A percentile compares a stretch with the other conserved stretches of the same genome.
phyloP scores from a whole-genome alignment of 805 yeast species.

The Kuraishia molischiana region DNA sequence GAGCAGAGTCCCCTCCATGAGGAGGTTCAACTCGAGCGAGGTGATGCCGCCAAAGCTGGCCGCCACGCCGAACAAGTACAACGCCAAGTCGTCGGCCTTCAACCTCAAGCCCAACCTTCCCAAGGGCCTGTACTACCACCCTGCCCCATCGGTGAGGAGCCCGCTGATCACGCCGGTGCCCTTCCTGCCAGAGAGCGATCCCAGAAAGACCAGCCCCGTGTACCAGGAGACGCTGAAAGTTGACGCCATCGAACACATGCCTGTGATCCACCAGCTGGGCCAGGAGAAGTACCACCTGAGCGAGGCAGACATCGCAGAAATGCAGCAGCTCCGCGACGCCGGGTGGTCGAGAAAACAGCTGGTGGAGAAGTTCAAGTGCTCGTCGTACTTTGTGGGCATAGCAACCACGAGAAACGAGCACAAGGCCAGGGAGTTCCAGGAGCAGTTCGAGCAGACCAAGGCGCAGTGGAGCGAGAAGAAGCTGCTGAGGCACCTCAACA shows the following conservation, averaged over 20 bases:
- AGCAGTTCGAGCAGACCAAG: conserved; percentile 12
- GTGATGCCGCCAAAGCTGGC: conserved; percentile 7
- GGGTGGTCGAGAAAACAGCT: conserved; percentile 21
- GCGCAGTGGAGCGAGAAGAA: conserved; percentile 3
- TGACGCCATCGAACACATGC: conserved; percentile 18
- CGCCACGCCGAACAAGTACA: conserved; percentile 24
- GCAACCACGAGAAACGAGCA: conserved; percentile 15
- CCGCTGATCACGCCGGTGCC: conserved; percentile 24
- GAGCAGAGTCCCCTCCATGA: no score
- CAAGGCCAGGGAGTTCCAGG: conserved; percentile 10
- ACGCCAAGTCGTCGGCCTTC: conserved; percentile 24
- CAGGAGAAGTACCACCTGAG: conserved; percentile 18
- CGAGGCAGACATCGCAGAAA: conserved; percentile 13
- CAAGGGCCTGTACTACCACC: conserved; percentile 22
- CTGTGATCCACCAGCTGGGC: conserved; percentile 12
- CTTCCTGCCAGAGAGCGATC: conserved; percentile 21
- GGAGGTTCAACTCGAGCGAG: not conserved
- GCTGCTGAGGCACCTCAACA: conserved; percentile 7
- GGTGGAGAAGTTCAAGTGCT: conserved; percentile 16
- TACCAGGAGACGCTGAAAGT: conserved; percentile 14
- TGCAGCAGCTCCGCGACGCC: conserved; percentile 19
- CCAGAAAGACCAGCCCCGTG: conserved; percentile 14
- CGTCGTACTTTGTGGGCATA: conserved; percentile 20
- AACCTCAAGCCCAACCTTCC: conserved; percentile 23
- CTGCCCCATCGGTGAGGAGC: conserved; percentile 23